Conservation (phyloP, 306 rosid species). For the Pyrus betulifolia region DNA sequence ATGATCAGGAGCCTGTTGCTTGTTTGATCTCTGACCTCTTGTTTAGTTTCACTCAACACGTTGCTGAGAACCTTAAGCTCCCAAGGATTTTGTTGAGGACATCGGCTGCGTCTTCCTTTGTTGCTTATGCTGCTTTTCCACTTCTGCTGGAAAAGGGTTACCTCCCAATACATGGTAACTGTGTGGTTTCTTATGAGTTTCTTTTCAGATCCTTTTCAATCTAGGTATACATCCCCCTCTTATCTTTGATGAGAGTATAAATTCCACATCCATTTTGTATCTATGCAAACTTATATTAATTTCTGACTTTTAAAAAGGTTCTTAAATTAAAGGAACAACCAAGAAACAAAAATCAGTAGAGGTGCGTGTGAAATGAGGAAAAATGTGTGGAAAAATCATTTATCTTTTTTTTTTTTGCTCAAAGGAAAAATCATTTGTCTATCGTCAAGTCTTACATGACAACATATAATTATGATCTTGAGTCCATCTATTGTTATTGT, state of each 20-base stretch:
- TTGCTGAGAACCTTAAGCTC: conserved; percentile 27
- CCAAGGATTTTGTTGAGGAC: conserved; percentile 39
- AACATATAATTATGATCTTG: too few species aligned
- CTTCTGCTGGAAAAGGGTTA: conserved; percentile 16
- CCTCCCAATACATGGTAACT: conserved; percentile 17
- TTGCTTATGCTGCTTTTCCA: conserved; percentile 28
- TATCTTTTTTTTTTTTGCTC: too few species aligned
- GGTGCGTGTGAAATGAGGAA: too few species aligned
- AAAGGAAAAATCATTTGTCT: too few species aligned
- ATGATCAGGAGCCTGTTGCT: conserved; percentile 2
- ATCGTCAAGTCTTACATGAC: too few species aligned
- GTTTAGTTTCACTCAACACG: conserved; percentile 25
- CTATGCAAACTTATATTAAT: too few species aligned
- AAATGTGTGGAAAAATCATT: too few species aligned
- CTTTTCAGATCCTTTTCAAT: not conserved
- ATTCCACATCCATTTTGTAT: too few species aligned
- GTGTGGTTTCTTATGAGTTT: not conserved
- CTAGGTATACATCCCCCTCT: not conserved
- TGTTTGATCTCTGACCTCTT: conserved; percentile 46
- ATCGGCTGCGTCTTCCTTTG: conserved; percentile 13
- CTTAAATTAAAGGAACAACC: too few species aligned
- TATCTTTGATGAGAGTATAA: not conserved
- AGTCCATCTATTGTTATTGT: too few species aligned
- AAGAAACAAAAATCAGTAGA: too few species aligned
- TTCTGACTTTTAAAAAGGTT: too few species aligned